Evolutionary conservation across 371 early-diverging fungal species (phyloP).

Genomic region (Mucor velutinosus): DNA sequence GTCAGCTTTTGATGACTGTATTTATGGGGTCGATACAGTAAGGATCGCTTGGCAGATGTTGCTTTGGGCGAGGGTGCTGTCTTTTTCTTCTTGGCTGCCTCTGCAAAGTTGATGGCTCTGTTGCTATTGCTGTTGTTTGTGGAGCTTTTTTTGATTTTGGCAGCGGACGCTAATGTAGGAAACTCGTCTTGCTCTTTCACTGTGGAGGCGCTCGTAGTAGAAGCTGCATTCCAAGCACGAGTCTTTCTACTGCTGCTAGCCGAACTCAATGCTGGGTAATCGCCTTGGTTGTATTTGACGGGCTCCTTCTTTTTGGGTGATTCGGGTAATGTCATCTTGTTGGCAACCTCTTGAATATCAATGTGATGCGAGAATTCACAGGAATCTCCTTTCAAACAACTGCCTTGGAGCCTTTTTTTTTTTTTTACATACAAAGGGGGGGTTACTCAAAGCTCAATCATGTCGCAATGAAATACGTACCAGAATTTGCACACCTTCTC

Average conservation of each 20-base stretch:
- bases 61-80: conserved; percentile 2
- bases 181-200: conserved; percentile 30
- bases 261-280: conserved; percentile 1
- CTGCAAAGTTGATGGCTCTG: conserved; percentile 36
- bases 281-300: background rate
- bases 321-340: conserved; percentile 27
- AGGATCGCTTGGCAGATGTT: background rate
- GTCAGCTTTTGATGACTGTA: conserved; percentile 23
- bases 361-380: conserved; percentile 70
- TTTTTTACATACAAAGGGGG: background rate
- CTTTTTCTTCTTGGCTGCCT: conserved; percentile 38
- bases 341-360: conserved; percentile 47
- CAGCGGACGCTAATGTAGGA: conserved; percentile 37
- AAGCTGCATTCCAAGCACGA: background rate
- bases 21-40: conserved; percentile 1
- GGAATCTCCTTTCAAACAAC: conserved; percentile 68
- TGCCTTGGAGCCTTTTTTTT: conserved; percentile 58
- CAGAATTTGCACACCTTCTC: conserved; percentile 76
- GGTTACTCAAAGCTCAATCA: no score
- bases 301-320: background rate
- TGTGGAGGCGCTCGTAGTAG: background rate
- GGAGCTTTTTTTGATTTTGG: conserved; percentile 20
- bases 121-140: background rate
- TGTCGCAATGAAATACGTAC: conserved; percentile 30
- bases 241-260: background rate